These are phyloP conservation scores for Karstenula rhodostoma DNA, from an alignment of 2,329 filamentous ascomycete genomes.

Conservation along the genomic window DNA sequence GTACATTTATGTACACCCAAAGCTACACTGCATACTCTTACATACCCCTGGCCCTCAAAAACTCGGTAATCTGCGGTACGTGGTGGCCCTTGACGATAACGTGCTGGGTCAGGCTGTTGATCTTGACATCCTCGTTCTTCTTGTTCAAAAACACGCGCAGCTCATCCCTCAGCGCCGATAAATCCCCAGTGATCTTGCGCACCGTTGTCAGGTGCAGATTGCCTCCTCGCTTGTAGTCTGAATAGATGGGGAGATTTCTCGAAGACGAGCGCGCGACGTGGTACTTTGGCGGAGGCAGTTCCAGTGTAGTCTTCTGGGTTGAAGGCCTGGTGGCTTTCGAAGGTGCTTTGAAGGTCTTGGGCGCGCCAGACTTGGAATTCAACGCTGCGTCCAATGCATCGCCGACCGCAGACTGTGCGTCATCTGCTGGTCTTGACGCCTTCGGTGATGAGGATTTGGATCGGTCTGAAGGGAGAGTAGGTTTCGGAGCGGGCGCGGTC, in stretches of 20 bases:
- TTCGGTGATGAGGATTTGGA: conserved; percentile 6
- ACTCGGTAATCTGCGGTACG: conserved; percentile 18
- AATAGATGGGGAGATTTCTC: conserved; percentile 79
- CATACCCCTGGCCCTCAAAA: conserved; percentile 21
- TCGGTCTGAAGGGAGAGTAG: conserved; percentile 30
- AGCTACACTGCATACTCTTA: conserved; percentile 8
- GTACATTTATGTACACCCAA: conserved; percentile 7
- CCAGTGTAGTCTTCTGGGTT: conserved; percentile 17
- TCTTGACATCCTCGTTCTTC: conserved; percentile 61
- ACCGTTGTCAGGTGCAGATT: conserved; percentile 78
- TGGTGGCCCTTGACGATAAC: conserved; percentile 56
- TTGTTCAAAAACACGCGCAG: conserved; percentile 68
- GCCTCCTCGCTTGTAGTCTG: conserved; percentile 75
- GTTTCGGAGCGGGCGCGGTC: conserved; percentile 34
- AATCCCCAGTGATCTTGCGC: conserved; percentile 80
- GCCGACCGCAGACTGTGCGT: not conserved
- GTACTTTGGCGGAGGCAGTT: conserved; percentile 61
- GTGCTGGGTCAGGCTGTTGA: conserved; percentile 73
- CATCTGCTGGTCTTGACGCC: not conserved
- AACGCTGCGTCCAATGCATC: not conserved
- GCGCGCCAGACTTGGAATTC: not conserved
- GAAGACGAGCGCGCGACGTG: conserved; percentile 75
- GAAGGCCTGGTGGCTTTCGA: conserved; percentile 3
- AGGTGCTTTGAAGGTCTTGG: conserved; percentile 3
- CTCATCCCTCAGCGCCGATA: conserved; percentile 68